Conservation (phyloP, 305 asterid species). For the Rubia peregrina region DNA sequence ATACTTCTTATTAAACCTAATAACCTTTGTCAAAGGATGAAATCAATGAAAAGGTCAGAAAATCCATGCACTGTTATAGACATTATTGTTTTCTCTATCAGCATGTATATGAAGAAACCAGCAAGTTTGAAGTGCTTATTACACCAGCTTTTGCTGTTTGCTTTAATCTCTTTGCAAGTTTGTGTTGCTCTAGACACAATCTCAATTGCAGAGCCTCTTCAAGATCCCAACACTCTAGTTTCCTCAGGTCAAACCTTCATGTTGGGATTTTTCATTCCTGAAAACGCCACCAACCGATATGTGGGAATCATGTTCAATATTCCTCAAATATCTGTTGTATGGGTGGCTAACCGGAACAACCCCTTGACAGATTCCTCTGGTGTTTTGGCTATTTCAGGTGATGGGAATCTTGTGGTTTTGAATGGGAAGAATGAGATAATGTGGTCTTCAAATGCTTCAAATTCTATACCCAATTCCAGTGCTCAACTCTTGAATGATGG, state of each 20-base stretch:
- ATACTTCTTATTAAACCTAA: not conserved
- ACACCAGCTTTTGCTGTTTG: not conserved
- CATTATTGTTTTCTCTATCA: not conserved
- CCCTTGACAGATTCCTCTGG: not conserved
- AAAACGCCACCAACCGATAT: constrained; percentile 9
- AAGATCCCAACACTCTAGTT: not conserved
- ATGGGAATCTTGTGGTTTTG: constrained; percentile 2
- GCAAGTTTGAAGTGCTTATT: not conserved
- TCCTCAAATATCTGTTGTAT: not conserved
- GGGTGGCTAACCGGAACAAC: constrained; percentile 7
- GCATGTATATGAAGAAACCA: not conserved
- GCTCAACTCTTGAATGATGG: constrained; percentile 16
- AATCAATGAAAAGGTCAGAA: not conserved
- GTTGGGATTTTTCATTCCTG: not conserved
- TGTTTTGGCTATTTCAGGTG: not conserved
- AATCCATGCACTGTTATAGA: not conserved
- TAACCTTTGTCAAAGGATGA: not conserved
- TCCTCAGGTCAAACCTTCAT: not conserved
- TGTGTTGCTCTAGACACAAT: not conserved
- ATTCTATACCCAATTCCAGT: not conserved
- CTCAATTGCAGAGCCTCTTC: not conserved
- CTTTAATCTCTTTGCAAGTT: not conserved
- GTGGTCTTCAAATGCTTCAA: constrained; percentile 36
- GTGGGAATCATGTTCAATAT: constrained; percentile 29
- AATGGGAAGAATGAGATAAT: constrained; percentile 2